Base-by-base conservation (phyloP, 306 rosid genomes). In the Argentina anserina region DNA sequence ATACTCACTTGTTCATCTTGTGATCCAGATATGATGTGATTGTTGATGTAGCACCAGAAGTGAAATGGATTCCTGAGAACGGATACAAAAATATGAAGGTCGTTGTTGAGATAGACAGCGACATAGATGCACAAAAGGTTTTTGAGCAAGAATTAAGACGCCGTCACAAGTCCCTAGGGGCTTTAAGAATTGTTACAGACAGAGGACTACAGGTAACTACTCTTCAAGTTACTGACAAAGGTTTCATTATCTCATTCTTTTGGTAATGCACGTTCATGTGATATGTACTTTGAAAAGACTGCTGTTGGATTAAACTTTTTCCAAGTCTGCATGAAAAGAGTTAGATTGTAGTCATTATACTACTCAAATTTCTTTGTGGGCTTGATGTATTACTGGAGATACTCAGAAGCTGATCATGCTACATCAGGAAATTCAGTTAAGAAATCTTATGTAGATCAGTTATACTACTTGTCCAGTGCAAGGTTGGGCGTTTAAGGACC, bases 21-120 rank as follows among this genome's bases (percentile, higher is more conserved):
- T 76, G 75, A 55, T 84, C 69, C 86, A 93, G 98, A 67, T 93
- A 91, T 63, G 97, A 94, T 52, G 87, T 94, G 80, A 67, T 86
- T 70, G 97, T 86, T 78, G 98, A 93, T 82, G 86, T 93, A 76
- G 89, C 82, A 50, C 98, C 97, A 43, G 91, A 87, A 83, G 81
- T 93, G 72, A 91, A 87, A 85, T 93, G 98, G 98, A 69, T 77
- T 76, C 84, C 87, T 34, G 96, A 90, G 45, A 72, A 89, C 23
- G 96, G 88, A 66, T 91, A 91, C 85, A 90, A 86, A 82, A 91
- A 87, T 76, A 69, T 93, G 91, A 91, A 91, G 86, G 70, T 93
- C 69, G 86, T 84, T 64, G 97, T 93, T 72, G 94, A 93, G 83
- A 81, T 87, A 80, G 98, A 86, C 70, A 84, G 83, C 15, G 98